These are phyloP conservation scores for Populus simonii DNA, from an alignment of 345 rosid species.

Conservation along the genomic window DNA sequence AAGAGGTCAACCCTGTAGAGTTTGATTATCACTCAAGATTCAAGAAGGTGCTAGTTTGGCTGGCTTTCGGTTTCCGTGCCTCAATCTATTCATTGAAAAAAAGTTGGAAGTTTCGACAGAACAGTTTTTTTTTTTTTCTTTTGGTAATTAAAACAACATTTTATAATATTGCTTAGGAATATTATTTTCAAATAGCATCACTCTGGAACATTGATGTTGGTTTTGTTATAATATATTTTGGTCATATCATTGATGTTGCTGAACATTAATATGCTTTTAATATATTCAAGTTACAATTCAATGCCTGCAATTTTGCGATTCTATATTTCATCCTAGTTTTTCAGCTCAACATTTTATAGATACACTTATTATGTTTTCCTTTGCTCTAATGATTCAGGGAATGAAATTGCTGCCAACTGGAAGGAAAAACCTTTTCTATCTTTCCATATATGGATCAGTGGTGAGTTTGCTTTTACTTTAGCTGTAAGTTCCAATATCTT, in stretches of 20 bases:
- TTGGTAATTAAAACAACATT: background rate
- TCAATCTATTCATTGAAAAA: background rate
- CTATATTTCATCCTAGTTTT: background rate
- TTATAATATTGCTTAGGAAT: background rate
- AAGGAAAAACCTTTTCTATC: conserved; percentile 60
- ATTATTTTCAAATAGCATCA: background rate
- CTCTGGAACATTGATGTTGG: background rate
- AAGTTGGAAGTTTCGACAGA: background rate
- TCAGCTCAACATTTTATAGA: background rate
- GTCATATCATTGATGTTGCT: background rate
- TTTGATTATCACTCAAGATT: background rate
- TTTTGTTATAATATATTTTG: background rate
- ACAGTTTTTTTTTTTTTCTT: background rate
- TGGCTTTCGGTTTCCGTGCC: background rate
- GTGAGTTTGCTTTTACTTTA: conserved; percentile 38
- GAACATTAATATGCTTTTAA: background rate
- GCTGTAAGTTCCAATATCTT: background rate
- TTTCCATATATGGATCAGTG: conserved; percentile 64
- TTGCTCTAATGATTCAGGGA: conserved; percentile 41
- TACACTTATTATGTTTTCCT: background rate
- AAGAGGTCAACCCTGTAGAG: background rate
- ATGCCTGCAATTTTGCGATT: background rate
- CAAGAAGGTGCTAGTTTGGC: background rate
- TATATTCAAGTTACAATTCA: background rate
- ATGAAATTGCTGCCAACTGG: conserved; percentile 77